Percentiles rank a stretch among this genome's conserved stretches.
These are phyloP conservation scores for Trichothecium roseum DNA, from an alignment of 2,329 filamentous ascomycete species.

Conservation along the genomic window DNA sequence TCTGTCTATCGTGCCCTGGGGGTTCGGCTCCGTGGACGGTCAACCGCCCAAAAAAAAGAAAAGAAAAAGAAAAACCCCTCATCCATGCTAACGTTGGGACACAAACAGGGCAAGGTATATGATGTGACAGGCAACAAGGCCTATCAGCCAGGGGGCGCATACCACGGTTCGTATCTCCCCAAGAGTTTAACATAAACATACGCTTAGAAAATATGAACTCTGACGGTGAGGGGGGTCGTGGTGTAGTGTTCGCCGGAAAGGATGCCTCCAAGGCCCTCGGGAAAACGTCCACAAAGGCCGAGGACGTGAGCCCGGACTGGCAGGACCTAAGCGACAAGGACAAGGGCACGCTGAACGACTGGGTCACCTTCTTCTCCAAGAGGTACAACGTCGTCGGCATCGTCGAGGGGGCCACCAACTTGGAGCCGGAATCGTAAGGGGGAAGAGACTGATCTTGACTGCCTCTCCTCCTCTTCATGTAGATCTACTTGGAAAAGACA, in stretches of 20 bases:
- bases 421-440: constrained; percentile 15
- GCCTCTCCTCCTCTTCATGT: too few species aligned
- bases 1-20: not conserved
- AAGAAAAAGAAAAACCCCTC: too few species aligned
- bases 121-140: constrained; percentile 85
- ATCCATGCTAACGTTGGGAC: not conserved
- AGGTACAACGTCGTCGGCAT: constrained; percentile 82
- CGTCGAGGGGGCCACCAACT: constrained; percentile 51
- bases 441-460: too few species aligned
- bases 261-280: constrained; percentile 90
- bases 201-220: too few species aligned
- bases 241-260: constrained; percentile 82
- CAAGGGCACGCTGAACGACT: constrained; percentile 77
- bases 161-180: constrained; percentile 55
- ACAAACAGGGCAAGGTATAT: constrained; percentile 84
- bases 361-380: constrained; percentile 94
- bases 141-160: constrained; percentile 73
- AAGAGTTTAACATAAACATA: too few species aligned
- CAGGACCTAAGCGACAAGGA: constrained; percentile 74
- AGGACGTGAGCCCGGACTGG: constrained; percentile 79
- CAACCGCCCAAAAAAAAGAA: too few species aligned
- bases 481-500: too few species aligned
- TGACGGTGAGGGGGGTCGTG: too few species aligned
- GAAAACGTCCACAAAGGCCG: constrained; percentile 72
- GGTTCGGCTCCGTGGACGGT: too few species aligned